These are phyloP conservation scores for Canna indica DNA, from an alignment of 176 grass and related monocot species.

Conservation along the genomic window DNA sequence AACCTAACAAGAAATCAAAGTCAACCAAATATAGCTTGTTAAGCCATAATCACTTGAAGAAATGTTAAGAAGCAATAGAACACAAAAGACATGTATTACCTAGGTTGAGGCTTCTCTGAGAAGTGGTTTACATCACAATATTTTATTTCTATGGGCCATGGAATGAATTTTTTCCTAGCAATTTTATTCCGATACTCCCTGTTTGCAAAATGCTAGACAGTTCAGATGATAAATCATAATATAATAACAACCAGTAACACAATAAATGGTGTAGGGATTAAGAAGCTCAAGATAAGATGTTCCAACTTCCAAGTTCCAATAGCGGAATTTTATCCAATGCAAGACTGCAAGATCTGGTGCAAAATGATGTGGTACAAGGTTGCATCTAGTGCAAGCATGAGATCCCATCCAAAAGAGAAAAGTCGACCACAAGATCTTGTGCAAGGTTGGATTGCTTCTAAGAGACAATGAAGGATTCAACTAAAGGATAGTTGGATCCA, in stretches of 20 bases:
- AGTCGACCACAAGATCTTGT: too few species aligned
- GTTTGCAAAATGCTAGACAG: slow-evolving; percentile 22
- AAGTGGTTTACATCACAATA: slow-evolving; percentile 49
- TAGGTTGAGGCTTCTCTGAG: slow-evolving; percentile 59
- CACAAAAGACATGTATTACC: slow-evolving; percentile 26
- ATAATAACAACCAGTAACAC: not conserved
- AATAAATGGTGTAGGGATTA: not conserved
- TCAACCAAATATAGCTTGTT: not conserved
- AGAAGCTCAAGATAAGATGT: not conserved
- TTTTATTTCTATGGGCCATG: slow-evolving; percentile 93
- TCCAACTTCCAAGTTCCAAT: too few species aligned
- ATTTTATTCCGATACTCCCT: slow-evolving; percentile 72
- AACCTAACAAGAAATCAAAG: slow-evolving; percentile 44
- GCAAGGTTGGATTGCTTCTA: too few species aligned
- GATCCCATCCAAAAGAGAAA: too few species aligned
- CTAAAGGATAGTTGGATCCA: too few species aligned
- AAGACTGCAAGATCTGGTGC: too few species aligned
- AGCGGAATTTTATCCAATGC: too few species aligned
- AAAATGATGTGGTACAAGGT: too few species aligned
- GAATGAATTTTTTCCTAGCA: slow-evolving; percentile 61
- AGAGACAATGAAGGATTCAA: too few species aligned
- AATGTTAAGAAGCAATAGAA: not conserved
- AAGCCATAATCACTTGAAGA: not conserved
- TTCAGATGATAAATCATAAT: not conserved
- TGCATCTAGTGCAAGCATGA: too few species aligned